Conservation (phyloP, 2,329 filamentous ascomycete species). For the Ascochyta lentis region DNA sequence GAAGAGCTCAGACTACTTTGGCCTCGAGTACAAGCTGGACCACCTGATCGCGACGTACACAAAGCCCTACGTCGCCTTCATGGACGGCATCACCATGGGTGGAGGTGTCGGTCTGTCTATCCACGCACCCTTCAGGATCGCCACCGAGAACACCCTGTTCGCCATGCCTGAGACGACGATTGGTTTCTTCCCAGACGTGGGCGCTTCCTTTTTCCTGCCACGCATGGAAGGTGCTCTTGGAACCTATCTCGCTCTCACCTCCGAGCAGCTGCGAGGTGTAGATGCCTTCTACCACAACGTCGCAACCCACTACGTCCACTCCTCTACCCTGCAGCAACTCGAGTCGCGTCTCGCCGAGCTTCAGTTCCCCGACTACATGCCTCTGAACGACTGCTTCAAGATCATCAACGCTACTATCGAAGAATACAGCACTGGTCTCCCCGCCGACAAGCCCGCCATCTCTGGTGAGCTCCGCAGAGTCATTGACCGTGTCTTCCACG, state of each 20-base stretch:
- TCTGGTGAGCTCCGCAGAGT: conserved; percentile 74
- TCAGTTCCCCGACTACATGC: conserved; percentile 80
- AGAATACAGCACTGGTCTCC: conserved; percentile 87
- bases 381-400: conserved; percentile 66
- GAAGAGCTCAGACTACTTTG: conserved; percentile 85
- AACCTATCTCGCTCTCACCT: conserved; percentile 92
- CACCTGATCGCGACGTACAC: conserved; percentile 92
- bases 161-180: conserved; percentile 99
- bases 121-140: conserved; percentile 94
- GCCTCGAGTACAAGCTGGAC: conserved; percentile 92
- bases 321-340: conserved; percentile 79
- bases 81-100: conserved; percentile 99
- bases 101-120: conserved; percentile 93
- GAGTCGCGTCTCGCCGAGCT: conserved; percentile 88
- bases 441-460: conserved; percentile 61
- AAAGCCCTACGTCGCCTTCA: conserved; percentile 93
- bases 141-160: conserved; percentile 93
- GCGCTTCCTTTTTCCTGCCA: conserved; percentile 93
- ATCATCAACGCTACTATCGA: conserved; percentile 88
- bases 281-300: conserved; percentile 91
- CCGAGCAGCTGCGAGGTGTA: conserved; percentile 79
- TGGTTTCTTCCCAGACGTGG: conserved; percentile 98
- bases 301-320: conserved; percentile 96
- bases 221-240: conserved; percentile 85
- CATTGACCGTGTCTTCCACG: conserved; percentile 72